Evolutionary conservation across 345 rosid genomes (phyloP).

Genomic region (Passiflora organensis): DNA sequence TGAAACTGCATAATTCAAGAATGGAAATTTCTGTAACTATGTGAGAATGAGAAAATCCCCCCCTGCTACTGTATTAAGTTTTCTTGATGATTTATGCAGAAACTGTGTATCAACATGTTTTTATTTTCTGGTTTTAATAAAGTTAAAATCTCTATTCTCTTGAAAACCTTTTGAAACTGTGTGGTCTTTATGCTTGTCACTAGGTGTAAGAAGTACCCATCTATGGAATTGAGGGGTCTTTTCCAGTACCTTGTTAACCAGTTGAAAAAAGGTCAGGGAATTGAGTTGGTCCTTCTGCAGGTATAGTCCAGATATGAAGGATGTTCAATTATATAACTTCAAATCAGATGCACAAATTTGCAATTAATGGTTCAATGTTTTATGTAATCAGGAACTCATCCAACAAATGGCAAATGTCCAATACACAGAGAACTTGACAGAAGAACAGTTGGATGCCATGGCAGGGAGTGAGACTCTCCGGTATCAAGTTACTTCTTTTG

Average conservation of each 20-base stretch:
- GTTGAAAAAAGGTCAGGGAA: constrained; percentile 90
- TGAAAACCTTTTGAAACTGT: constrained; percentile 6
- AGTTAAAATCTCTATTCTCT: no score
- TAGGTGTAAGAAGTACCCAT: constrained; percentile 98
- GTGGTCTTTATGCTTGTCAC: constrained; percentile 12
- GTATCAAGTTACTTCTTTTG: constrained; percentile 90
- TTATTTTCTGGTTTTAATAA: no score
- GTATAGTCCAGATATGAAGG: constrained; percentile 33
- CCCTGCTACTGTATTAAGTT: no score
- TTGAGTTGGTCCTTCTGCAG: constrained; percentile 97
- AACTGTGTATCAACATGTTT: no score
- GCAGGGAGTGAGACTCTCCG: constrained; percentile 99
- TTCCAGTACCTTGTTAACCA: constrained; percentile 98
- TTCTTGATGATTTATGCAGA: no score
- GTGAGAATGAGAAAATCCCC: no score
- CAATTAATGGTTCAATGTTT: constrained; percentile 19
- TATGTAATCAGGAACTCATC: constrained; percentile 70
- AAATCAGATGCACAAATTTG: constrained; percentile 5
- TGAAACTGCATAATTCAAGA: no score
- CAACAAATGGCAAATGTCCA: constrained; percentile 99
- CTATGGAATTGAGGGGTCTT: constrained; percentile 97
- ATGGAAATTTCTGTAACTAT: no score
- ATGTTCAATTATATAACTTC: constrained; percentile 11
- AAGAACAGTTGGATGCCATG: constrained; percentile 99
- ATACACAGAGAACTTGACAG: constrained; percentile 94